A percentile compares a stretch with the other conserved stretches of the same genome.
Conservation (phyloP, 345 rosid genomes). For the Populus deltoides region DNA sequence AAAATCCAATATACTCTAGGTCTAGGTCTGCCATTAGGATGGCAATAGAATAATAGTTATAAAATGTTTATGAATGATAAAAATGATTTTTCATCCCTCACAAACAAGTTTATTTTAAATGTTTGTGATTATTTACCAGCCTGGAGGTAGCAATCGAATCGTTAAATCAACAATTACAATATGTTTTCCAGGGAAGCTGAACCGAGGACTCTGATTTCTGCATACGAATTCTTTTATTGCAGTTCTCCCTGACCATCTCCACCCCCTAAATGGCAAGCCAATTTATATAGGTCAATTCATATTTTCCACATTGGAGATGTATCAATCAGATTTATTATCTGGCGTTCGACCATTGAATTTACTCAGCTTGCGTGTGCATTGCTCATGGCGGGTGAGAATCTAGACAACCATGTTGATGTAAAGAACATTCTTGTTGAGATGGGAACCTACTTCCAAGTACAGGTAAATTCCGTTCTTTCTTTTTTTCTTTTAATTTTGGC, state of each 20-base stretch:
- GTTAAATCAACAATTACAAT: not conserved
- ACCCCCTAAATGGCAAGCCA: not conserved
- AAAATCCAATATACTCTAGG: not conserved
- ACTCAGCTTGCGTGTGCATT: constrained; percentile 45
- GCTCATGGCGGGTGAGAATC: constrained; percentile 43
- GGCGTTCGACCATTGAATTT: not conserved
- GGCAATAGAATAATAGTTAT: too few relatives aligned
- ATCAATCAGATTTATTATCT: not conserved
- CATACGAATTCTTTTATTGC: not conserved
- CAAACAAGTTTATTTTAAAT: not conserved
- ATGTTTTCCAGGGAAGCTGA: constrained; percentile 64
- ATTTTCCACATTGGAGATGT: not conserved
- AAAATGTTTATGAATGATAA: too few relatives aligned
- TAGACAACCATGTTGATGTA: constrained; percentile 34
- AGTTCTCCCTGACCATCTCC: not conserved
- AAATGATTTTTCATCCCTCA: not conserved
- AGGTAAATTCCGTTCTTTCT: constrained; percentile 15
- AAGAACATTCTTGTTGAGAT: constrained; percentile 40
- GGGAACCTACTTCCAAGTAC: constrained; percentile 49
- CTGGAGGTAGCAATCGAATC: not conserved
- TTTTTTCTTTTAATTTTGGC: not conserved
- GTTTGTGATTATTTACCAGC: not conserved
- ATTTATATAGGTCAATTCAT: too few relatives aligned
- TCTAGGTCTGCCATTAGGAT: too few relatives aligned
- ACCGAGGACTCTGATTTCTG: constrained; percentile 66